Evolutionary conservation across 2,329 filamentous ascomycete genomes (phyloP).

Genomic region (Sporothrix pallida): DNA sequence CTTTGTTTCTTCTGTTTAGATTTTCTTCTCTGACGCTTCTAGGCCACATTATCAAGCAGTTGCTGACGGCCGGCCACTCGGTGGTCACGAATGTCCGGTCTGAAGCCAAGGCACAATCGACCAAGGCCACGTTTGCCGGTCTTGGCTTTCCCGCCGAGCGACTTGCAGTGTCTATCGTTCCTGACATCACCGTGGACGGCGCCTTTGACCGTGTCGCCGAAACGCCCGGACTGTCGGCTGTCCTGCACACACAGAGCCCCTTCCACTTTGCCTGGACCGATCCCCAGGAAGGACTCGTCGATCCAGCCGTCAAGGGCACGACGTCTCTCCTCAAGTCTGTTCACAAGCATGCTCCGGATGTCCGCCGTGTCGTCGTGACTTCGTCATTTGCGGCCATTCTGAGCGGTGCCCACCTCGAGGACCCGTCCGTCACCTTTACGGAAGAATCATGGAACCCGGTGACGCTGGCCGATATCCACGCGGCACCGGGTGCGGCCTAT

Average conservation of each 20-base stretch:
- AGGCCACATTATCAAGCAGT: conserved; percentile 20
- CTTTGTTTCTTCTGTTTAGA: neutral
- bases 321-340: conserved; percentile 19
- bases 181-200: conserved; percentile 22
- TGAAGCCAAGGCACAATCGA: conserved; percentile 21
- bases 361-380: conserved; percentile 42
- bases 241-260: conserved; percentile 24
- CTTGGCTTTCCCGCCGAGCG: neutral
- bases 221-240: conserved; percentile 12
- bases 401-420: conserved; percentile 38
- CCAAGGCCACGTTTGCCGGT: neutral
- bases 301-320: conserved; percentile 26
- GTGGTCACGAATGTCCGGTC: conserved; percentile 28
- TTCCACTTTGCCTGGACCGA: conserved; percentile 21
- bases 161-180: neutral
- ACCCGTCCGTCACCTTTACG: conserved; percentile 44
- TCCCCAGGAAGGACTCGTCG: conserved; percentile 13
- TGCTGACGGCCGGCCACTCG: conserved; percentile 13
- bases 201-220: conserved; percentile 21
- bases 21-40: neutral
- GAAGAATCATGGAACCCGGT: conserved; percentile 61
- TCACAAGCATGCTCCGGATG: conserved; percentile 38
- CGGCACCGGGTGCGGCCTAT: conserved; percentile 50
- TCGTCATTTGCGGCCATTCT: conserved; percentile 37
- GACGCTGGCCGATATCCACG: conserved; percentile 50